These are phyloP conservation scores for Beauveria caledonica DNA, from an alignment of 2,329 filamentous ascomycete species.

Conservation along the genomic window DNA sequence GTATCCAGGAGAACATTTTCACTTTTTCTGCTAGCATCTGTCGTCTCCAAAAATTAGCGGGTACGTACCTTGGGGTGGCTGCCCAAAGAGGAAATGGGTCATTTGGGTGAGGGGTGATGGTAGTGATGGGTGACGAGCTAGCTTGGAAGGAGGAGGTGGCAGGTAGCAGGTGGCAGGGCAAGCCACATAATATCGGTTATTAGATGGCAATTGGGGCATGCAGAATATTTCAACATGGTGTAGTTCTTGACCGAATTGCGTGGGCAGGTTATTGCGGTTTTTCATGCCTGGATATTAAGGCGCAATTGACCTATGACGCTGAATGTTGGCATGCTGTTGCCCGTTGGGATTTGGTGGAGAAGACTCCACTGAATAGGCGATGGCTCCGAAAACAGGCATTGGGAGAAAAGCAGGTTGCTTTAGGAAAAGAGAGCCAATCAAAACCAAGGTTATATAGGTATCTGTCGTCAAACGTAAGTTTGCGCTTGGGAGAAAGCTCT, in stretches of 20 bases:
- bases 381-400: neutral
- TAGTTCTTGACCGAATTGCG: neutral
- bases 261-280: neutral
- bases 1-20: conserved; percentile 6
- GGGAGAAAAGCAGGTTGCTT: neutral
- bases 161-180: too few species aligned
- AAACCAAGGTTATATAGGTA: too few species aligned
- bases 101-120: neutral
- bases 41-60: conserved; percentile 6
- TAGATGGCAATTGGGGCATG: too few species aligned
- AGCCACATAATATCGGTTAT: too few species aligned
- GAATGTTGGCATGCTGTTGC: neutral
- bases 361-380: neutral
- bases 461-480: neutral
- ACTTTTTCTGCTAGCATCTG: neutral
- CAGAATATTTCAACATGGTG: neutral
- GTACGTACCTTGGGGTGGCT: conserved; percentile 3
- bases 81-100: conserved; percentile 3
- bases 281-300: neutral
- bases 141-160: neutral
- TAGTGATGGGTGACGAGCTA: neutral
- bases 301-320: neutral
- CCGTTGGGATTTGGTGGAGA: neutral
- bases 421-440: neutral
- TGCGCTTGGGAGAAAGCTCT: neutral